Evolutionary conservation across 225 moss, liverwort and hornwort species (phyloP).

Genomic region (Ulota crispa): DNA sequence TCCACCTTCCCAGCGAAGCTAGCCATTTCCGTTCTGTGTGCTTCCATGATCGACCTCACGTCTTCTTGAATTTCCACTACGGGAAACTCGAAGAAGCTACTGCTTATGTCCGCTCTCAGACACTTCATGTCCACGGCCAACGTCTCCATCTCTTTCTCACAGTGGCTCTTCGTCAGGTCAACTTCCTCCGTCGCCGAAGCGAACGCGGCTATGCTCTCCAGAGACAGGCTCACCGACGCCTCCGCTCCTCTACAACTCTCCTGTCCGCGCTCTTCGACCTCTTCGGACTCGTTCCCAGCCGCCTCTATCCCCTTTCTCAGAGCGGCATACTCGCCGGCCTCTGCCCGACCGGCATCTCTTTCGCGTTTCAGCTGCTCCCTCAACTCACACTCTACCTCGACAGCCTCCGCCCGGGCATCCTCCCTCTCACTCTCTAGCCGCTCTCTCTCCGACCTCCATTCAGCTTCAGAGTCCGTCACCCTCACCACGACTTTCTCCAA

Average conservation of each 20-base stretch:
- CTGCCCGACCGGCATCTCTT: conserved; percentile 30
- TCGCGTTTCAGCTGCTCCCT: conserved; percentile 26
- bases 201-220: conserved; percentile 49
- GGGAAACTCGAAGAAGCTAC: conserved; percentile 56
- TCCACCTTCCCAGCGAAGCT: conserved; percentile 31
- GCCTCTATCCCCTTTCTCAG: conserved; percentile 24
- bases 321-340: conserved; percentile 31
- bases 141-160: conserved; percentile 57
- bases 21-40: conserved; percentile 41
- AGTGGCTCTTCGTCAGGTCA: conserved; percentile 39
- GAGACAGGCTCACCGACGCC: conserved; percentile 38
- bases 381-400: conserved; percentile 31
- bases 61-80: conserved; percentile 49
- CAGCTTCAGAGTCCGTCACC: conserved; percentile 53
- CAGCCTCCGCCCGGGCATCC: conserved; percentile 32
- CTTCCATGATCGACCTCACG: conserved; percentile 40
- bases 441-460: conserved; percentile 46
- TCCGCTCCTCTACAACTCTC: conserved; percentile 19
- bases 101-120: conserved; percentile 47
- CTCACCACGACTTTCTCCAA: conserved; percentile 53
- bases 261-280: not conserved
- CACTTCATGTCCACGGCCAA: conserved; percentile 49
- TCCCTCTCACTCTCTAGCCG: conserved; percentile 48
- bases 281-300: not conserved
- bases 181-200: conserved; percentile 59